Base-by-base conservation (phyloP, 176 grass and related monocot genomes). In the Avena sativa region DNA sequence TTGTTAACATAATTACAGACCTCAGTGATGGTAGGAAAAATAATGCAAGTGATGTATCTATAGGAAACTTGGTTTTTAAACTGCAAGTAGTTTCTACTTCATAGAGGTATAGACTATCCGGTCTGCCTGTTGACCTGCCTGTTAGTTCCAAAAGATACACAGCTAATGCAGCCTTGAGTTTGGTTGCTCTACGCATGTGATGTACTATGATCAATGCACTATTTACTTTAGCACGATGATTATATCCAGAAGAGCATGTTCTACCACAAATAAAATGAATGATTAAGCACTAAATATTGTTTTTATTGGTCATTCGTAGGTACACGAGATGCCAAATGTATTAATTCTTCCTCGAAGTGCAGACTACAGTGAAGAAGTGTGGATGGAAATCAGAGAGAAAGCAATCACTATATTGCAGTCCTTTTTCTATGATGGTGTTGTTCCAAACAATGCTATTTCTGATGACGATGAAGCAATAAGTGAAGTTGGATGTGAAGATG, bases 301-400 rank as follows among this genome's bases (percentile, higher is more conserved):
- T 14, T 78, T 44, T 62, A 64, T 79, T 85, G 81, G 58, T 57
- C 9, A 48, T 23, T 66, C 28, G 79, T 85, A 98, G 96, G 94
- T 98, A 52, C 93, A 83, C 6, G 96, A 98, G 73, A 98, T 98
- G 93, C 94, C 96, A 46, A 98, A 96, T 87, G 93, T 98, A 19
- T 78, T 98, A 89, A 98, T 98, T 89, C 96, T 96, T 77, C 96
- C 93, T 87, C 88, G 87, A 60, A 98, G 96, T 92, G 93, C 96
- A 4, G 94, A 98, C 79, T 98, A 96, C 81, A 98, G 96, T 87
- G 96, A 96, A 87, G 96, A 98, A 88, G 94, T 96, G n/a, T 98
- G 96, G 96, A 88, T 98, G 84, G 93, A 96, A 88, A 96, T 98
- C 28, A 92, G 94, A 83, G 96, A 96, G 76, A 98, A 98, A 87